Conservation (phyloP, 1,284 basidiomycete species). For the Cryptococcus amylolentus region DNA sequence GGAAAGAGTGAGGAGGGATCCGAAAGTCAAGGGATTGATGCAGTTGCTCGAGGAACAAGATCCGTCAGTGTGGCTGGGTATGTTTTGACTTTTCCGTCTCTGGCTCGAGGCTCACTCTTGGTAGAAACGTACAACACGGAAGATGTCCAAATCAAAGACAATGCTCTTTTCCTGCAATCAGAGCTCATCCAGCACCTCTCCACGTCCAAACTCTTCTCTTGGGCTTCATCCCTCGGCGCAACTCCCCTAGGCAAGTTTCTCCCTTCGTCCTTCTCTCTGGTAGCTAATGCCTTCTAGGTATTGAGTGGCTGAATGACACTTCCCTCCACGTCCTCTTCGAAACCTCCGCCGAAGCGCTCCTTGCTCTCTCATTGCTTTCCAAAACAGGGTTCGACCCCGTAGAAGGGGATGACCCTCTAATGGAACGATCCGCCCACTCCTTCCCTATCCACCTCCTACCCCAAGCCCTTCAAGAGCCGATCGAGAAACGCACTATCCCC, state of each 20-base stretch:
- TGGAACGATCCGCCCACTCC: conserved; percentile 39
- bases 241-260: conserved; percentile 34
- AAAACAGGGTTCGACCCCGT: conserved; percentile 47
- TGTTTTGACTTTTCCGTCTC: conserved; percentile 1
- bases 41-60: conserved; percentile 40
- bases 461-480: background rate
- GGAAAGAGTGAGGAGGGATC: conserved; percentile 30
- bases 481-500: background rate
- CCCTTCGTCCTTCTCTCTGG: background rate
- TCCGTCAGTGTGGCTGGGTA: conserved; percentile 40
- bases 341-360: conserved; percentile 31
- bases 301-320: conserved; percentile 48
- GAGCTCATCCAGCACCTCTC: conserved; percentile 44
- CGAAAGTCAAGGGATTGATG: conserved; percentile 38
- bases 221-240: conserved; percentile 37
- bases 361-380: conserved; percentile 35
- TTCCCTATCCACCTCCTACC: conserved; percentile 38
- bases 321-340: conserved; percentile 41
- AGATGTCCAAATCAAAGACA: conserved; percentile 23
- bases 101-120: background rate
- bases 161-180: conserved; percentile 35
- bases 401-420: conserved; percentile 12
- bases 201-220: conserved; percentile 43
- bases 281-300: conserved; percentile 23
- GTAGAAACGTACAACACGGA: background rate